These are phyloP conservation scores for Plasmopara halstedii DNA, from an alignment of 352 stramenopile genomes.

Conservation along the genomic window DNA sequence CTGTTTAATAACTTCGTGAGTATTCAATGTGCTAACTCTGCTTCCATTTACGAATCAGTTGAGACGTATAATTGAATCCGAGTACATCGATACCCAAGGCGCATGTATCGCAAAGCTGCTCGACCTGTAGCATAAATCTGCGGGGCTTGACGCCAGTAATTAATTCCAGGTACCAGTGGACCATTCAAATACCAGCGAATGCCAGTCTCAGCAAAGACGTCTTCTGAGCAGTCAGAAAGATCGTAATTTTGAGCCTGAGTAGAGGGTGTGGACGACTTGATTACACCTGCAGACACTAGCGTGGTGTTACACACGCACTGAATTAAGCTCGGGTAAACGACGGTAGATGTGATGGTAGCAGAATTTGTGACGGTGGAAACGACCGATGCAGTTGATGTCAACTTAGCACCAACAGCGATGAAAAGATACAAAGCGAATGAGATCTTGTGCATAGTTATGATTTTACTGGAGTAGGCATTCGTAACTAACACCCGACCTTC, in stretches of 20 bases:
- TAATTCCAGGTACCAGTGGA: conserved; percentile 39
- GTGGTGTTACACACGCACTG: conserved; percentile 72
- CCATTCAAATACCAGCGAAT: conserved; percentile 80
- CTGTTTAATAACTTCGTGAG: conserved; percentile 8
- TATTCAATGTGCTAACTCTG: conserved; percentile 10
- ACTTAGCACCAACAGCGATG: neutral
- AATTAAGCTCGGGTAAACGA: conserved; percentile 55
- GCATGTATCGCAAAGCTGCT: conserved; percentile 54
- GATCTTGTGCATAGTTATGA: conserved; percentile 7
- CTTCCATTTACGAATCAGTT: conserved; percentile 29
- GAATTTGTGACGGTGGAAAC: conserved; percentile 6
- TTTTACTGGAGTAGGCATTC: conserved; percentile 4
- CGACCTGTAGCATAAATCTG: conserved; percentile 38
- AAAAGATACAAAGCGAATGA: conserved; percentile 12
- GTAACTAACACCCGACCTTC: conserved; percentile 20
- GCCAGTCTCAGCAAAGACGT: conserved; percentile 74
- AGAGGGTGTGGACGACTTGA: conserved; percentile 31
- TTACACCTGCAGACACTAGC: conserved; percentile 43
- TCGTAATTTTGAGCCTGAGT: neutral
- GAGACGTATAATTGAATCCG: conserved; percentile 64
- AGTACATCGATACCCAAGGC: conserved; percentile 63
- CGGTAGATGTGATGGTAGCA: conserved; percentile 12
- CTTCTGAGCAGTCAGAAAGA: conserved; percentile 28
- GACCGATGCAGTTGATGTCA: conserved; percentile 3
- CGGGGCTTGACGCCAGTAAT: conserved; percentile 46